These are phyloP conservation scores for Eutypella sp. DNA, from an alignment of 2,329 filamentous ascomycete species.

Conservation along the genomic window DNA sequence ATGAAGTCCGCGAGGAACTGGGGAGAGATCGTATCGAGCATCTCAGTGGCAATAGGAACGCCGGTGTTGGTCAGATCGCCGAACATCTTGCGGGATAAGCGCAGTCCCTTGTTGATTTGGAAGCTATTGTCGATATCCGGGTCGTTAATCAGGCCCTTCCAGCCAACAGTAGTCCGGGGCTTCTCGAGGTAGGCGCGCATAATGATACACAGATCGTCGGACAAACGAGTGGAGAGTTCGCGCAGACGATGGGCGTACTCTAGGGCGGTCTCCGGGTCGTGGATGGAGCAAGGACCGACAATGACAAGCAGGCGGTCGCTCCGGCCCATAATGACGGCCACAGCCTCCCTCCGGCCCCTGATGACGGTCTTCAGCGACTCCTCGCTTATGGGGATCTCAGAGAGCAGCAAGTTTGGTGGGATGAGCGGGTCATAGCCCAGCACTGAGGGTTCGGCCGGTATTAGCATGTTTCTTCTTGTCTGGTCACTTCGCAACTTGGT, in stretches of 20 bases:
- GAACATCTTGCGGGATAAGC: constrained; percentile 89
- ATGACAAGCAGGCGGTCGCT: constrained; percentile 89
- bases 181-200: constrained; percentile 99
- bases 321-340: constrained; percentile 71
- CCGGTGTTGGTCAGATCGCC: constrained; percentile 79
- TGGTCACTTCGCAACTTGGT: neutral
- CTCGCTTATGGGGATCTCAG: constrained; percentile 71
- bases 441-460: constrained; percentile 50
- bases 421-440: constrained; percentile 92
- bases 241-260: constrained; percentile 84
- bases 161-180: constrained; percentile 94
- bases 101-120: constrained; percentile 98
- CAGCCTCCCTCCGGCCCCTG: constrained; percentile 62
- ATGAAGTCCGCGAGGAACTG: constrained; percentile 97
- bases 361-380: constrained; percentile 63
- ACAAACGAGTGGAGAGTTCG: constrained; percentile 71
- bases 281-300: constrained; percentile 93
- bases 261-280: constrained; percentile 82
- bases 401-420: constrained; percentile 78
- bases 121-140: constrained; percentile 95
- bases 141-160: constrained; percentile 99
- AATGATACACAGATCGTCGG: constrained; percentile 80
- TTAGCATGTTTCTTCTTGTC: constrained; percentile 21
- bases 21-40: constrained; percentile 97
- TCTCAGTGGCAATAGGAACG: constrained; percentile 95